These are phyloP conservation scores for Colletotrichum tropicale DNA, from an alignment of 2,329 filamentous ascomycete species.

Conservation along the genomic window DNA sequence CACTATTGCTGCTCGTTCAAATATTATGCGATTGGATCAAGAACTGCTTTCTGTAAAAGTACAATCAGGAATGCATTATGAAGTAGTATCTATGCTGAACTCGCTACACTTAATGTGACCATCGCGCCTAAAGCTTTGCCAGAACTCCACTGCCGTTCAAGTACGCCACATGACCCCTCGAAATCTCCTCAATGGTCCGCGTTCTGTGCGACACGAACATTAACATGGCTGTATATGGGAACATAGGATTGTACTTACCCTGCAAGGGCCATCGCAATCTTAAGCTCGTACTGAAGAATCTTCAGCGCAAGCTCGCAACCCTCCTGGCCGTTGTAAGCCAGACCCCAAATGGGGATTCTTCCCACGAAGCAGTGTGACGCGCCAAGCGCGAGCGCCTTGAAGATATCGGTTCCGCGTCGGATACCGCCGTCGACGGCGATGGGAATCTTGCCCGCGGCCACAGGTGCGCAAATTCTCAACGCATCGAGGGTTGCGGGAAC, in stretches of 20 bases:
- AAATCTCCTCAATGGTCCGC: slow-evolving; percentile 17
- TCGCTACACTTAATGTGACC: neutral
- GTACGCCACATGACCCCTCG: slow-evolving; percentile 13
- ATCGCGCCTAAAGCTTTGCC: slow-evolving; percentile 10
- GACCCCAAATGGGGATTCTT: slow-evolving; percentile 3
- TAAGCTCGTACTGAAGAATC: slow-evolving; percentile 41
- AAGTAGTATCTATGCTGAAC: neutral
- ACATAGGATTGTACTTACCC: neutral
- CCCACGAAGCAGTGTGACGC: slow-evolving; percentile 30
- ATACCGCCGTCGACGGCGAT: slow-evolving; percentile 65
- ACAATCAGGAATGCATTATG: neutral
- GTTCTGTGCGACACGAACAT: slow-evolving; percentile 17
- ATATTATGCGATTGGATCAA: neutral
- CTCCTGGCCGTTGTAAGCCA: slow-evolving; percentile 29
- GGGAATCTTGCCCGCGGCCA: slow-evolving; percentile 30
- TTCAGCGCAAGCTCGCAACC: slow-evolving; percentile 46
- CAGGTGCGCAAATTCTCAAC: slow-evolving; percentile 54
- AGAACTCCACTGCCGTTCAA: slow-evolving; percentile 16
- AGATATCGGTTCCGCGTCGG: slow-evolving; percentile 56
- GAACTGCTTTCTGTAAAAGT: neutral
- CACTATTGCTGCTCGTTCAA: neutral
- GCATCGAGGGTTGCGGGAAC: slow-evolving; percentile 27
- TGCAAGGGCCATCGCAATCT: slow-evolving; percentile 27
- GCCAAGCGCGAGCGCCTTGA: slow-evolving; percentile 59
- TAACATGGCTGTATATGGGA: neutral